Evolutionary conservation across 2,329 filamentous ascomycete species (phyloP).

Genomic region (Xylariaceae sp.): DNA sequence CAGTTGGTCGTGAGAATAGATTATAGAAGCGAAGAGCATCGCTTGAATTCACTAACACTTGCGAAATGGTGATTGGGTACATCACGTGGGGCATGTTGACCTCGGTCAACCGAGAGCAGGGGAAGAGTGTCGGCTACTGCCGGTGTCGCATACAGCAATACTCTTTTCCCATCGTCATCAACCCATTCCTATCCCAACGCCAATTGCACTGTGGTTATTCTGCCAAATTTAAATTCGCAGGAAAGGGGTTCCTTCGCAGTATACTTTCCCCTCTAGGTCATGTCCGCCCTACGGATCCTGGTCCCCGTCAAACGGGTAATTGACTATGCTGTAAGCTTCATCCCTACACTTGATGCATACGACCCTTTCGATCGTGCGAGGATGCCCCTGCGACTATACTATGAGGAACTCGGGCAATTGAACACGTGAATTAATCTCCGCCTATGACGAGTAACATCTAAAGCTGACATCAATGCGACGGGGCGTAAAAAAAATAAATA

Average conservation of each 20-base stretch:
- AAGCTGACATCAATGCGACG: constrained; percentile 1
- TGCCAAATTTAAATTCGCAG: no score
- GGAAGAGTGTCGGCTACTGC: constrained; percentile 26
- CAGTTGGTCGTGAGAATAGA: no score
- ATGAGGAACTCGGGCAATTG: background rate
- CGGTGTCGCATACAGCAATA: constrained; percentile 28
- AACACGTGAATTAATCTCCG: background rate
- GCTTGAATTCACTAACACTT: no score
- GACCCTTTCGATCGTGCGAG: background rate
- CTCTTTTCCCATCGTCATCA: constrained; percentile 28
- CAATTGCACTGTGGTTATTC: no score
- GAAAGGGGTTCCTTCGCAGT: no score
- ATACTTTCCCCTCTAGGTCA: constrained; percentile 23
- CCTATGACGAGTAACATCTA: background rate
- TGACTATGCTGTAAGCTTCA: constrained; percentile 68
- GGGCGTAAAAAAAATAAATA: constrained; percentile 31
- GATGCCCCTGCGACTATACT: no score
- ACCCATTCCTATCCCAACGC: constrained; percentile 7
- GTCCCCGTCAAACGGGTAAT: constrained; percentile 81
- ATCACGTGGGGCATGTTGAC: constrained; percentile 5
- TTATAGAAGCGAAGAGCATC: constrained; percentile 6
- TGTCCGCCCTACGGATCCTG: constrained; percentile 67
- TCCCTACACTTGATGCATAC: background rate
- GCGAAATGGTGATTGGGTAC: background rate
- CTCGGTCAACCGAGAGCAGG: constrained; percentile 15